A percentile compares a stretch with the other conserved stretches of the same genome.
Evolutionary conservation across 2,329 filamentous ascomycete genomes (phyloP).

Genomic region (Phaeosphaeriaceae sp.): DNA sequence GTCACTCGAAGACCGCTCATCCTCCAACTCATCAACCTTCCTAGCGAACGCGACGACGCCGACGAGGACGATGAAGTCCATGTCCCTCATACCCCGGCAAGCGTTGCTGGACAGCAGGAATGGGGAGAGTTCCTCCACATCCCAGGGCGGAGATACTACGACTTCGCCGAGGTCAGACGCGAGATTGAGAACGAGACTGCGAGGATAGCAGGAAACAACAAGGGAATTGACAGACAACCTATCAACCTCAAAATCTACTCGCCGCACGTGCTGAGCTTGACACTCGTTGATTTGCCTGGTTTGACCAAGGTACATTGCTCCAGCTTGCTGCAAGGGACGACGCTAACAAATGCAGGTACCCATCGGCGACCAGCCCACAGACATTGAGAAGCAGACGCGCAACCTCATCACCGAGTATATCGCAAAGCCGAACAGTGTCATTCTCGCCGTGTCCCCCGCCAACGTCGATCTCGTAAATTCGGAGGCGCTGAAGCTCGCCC

Average conservation of each 20-base stretch:
- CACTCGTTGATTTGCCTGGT: constrained; percentile 92
- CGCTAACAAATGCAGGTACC: constrained; percentile 70
- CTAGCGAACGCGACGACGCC: constrained; percentile 74
- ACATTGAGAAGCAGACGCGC: constrained; percentile 98
- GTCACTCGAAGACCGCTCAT: constrained; percentile 94
- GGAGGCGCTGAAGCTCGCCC: constrained; percentile 92
- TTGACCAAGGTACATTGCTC: constrained; percentile 78
- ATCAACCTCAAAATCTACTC: constrained; percentile 99
- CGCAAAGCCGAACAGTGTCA: constrained; percentile 97
- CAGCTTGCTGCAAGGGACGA: constrained; percentile 9
- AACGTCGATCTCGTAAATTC: constrained; percentile 99
- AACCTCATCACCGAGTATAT: constrained; percentile 98
- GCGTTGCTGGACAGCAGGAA: constrained; percentile 70
- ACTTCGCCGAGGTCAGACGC: constrained; percentile 91
- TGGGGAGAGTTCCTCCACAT: constrained; percentile 99
- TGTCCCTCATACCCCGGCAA: constrained; percentile 79
- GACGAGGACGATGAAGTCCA: constrained; percentile 70
- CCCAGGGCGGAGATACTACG: constrained; percentile 84
- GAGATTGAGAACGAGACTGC: constrained; percentile 98
- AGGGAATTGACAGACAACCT: constrained; percentile 95
- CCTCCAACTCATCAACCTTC: constrained; percentile 96
- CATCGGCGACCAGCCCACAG: constrained; percentile 94
- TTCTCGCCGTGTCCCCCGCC: constrained; percentile 93
- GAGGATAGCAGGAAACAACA: constrained; percentile 94
- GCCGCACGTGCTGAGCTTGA: constrained; percentile 93